These are phyloP conservation scores for Prunus salicina DNA, from an alignment of 306 rosid species.

Conservation along the genomic window DNA sequence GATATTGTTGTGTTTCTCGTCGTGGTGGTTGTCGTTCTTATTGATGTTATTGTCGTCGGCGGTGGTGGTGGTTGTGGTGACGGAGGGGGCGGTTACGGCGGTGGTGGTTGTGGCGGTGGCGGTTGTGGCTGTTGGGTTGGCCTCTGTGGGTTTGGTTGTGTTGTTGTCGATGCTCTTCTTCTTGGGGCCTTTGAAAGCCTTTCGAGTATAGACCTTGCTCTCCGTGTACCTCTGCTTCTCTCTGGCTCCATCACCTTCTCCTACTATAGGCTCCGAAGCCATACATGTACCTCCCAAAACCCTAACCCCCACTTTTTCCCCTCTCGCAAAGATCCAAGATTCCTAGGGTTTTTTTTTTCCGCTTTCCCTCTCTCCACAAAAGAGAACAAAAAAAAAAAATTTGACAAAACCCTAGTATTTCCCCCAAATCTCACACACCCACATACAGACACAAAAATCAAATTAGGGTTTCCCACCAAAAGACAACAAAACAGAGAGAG, in stretches of 20 bases:
- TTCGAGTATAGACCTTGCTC: conserved; percentile 72
- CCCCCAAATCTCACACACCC: conserved; percentile 17
- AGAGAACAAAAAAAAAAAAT: too few relatives aligned
- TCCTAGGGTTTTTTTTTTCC: conserved; percentile 23
- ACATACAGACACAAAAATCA: conserved; percentile 9
- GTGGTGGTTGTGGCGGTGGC: conserved; percentile 2
- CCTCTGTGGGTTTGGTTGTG: conserved; percentile 9
- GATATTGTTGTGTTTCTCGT: neutral
- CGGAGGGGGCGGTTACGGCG: neutral
- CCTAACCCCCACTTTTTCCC: conserved; percentile 42
- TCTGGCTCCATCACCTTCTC: conserved; percentile 60
- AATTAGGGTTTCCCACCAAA: conserved; percentile 17
- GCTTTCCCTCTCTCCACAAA: neutral
- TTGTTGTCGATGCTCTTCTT: conserved; percentile 26
- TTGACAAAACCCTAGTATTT: conserved; percentile 37
- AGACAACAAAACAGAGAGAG: neutral
- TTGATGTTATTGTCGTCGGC: neutral
- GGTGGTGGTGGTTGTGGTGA: neutral
- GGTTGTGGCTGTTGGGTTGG: neutral
- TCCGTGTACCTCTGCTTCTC: conserved; percentile 55
- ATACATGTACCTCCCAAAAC: conserved; percentile 76
- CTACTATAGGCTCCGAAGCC: conserved; percentile 84
- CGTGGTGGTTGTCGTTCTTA: neutral
- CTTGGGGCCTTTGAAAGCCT: conserved; percentile 51
- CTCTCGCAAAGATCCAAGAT: conserved; percentile 14